Percentiles rank a stretch among this genome's conserved stretches.
These are phyloP conservation scores for Pterulicium gracile DNA, from an alignment of 1,284 basidiomycete species.

Conservation along the genomic window DNA sequence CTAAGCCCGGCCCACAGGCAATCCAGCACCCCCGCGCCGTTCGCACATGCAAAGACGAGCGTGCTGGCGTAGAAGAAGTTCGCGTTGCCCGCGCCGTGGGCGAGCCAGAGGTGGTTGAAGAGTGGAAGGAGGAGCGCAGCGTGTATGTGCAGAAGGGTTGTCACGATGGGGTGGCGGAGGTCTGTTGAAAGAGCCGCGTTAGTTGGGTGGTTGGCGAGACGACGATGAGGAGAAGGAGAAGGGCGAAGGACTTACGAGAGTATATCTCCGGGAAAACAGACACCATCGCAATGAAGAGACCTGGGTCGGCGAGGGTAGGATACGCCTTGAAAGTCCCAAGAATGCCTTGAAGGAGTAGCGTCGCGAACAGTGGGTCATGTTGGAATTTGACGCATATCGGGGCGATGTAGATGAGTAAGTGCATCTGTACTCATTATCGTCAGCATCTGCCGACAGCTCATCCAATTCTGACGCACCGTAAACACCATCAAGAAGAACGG, in stretches of 20 bases:
- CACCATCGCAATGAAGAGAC: constrained; percentile 76
- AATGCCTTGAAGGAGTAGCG: constrained; percentile 70
- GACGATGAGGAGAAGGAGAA: constrained; percentile 4
- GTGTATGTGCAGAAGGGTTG: constrained; percentile 76
- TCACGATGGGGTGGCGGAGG: constrained; percentile 80
- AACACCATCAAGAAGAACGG: constrained; percentile 96
- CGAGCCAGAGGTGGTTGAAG: constrained; percentile 89
- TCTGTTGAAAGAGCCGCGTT: constrained; percentile 50
- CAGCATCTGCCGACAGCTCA: constrained; percentile 5
- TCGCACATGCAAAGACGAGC: constrained; percentile 84
- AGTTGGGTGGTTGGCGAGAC: too few species aligned
- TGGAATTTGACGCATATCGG: constrained; percentile 86
- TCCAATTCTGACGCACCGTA: constrained; percentile 46
- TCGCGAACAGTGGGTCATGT: constrained; percentile 77
- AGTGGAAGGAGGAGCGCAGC: constrained; percentile 81
- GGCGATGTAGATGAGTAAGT: constrained; percentile 75
- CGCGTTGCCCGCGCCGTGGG: constrained; percentile 89
- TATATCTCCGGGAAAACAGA: constrained; percentile 79
- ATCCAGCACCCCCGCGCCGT: constrained; percentile 78
- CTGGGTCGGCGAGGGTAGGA: constrained; percentile 82
- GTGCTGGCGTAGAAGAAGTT: constrained; percentile 98
- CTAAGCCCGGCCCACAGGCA: constrained; percentile 70
- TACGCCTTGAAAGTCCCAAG: constrained; percentile 87
- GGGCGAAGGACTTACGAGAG: constrained; percentile 52
- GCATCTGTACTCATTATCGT: constrained; percentile 49